Percentiles rank a stretch among this genome's conserved stretches.
These are phyloP conservation scores for Camillea tinctor DNA, from an alignment of 2,329 filamentous ascomycete species.

Conservation along the genomic window DNA sequence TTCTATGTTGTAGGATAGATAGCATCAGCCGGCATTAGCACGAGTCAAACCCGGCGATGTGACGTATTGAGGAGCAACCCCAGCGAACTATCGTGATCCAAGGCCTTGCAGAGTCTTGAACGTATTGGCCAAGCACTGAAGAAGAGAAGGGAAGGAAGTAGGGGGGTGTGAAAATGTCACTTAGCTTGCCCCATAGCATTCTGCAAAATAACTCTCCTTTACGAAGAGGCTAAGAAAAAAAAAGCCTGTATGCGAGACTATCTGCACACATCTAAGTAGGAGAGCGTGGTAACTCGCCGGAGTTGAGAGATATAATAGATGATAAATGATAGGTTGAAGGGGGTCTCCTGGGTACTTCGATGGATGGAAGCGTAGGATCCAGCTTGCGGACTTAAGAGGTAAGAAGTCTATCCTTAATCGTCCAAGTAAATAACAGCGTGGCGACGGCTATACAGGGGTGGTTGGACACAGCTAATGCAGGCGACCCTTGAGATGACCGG, in stretches of 20 bases:
- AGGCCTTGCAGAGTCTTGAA: background rate
- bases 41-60: background rate
- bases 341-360: background rate
- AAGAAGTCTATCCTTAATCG: background rate
- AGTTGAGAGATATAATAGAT: background rate
- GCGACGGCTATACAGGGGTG: constrained; percentile 3
- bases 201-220: background rate
- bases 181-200: background rate
- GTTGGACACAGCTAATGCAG: constrained; percentile 7
- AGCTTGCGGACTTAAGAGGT: background rate
- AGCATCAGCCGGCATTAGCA: background rate
- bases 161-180: background rate
- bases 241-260: background rate
- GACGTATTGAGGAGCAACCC: background rate
- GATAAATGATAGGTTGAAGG: background rate
- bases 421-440: constrained; percentile 5
- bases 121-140: background rate
- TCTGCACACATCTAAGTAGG: background rate
- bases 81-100: background rate
- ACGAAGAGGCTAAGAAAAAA: too few relatives aligned
- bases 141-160: background rate
- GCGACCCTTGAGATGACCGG: constrained; percentile 21
- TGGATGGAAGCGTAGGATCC: background rate
- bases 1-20: background rate
- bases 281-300: background rate